Evolutionary conservation across 208 protist species (phyloP).

Genomic region (Plasmodiophora brassicae): DNA sequence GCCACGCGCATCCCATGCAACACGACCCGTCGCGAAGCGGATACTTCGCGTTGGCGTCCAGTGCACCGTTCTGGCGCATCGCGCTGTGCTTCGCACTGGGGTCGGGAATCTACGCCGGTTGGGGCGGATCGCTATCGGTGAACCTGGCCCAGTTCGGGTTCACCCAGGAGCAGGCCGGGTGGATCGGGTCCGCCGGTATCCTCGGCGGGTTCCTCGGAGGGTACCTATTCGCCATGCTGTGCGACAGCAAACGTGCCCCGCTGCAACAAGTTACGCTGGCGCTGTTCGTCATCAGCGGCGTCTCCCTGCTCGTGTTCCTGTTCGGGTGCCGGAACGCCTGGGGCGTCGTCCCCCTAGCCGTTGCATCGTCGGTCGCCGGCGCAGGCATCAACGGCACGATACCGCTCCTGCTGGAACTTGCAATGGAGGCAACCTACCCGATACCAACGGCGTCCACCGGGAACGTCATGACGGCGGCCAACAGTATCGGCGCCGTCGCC

Average conservation of each 20-base stretch:
- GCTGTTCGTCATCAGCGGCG: background rate
- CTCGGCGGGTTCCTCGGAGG: background rate
- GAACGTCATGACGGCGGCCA: background rate
- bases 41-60: background rate
- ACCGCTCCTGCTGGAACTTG: background rate
- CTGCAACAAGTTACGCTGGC: background rate
- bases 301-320: background rate
- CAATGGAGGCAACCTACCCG: background rate
- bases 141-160: background rate
- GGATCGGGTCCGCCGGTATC: background rate
- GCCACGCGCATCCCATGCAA: background rate
- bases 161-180: background rate
- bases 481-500: background rate
- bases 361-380: background rate
- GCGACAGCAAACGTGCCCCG: background rate
- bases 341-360: background rate
- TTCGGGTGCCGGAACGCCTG: background rate
- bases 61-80: background rate
- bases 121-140: background rate
- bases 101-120: slow-evolving; percentile 10
- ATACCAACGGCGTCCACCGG: background rate
- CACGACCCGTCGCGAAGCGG: too few species aligned
- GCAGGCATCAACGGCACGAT: background rate
- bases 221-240: background rate
- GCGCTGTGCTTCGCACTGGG: background rate